Evolutionary conservation across 352 stramenopile species (phyloP).

Genomic region (Phytopythium kandeliae): DNA sequence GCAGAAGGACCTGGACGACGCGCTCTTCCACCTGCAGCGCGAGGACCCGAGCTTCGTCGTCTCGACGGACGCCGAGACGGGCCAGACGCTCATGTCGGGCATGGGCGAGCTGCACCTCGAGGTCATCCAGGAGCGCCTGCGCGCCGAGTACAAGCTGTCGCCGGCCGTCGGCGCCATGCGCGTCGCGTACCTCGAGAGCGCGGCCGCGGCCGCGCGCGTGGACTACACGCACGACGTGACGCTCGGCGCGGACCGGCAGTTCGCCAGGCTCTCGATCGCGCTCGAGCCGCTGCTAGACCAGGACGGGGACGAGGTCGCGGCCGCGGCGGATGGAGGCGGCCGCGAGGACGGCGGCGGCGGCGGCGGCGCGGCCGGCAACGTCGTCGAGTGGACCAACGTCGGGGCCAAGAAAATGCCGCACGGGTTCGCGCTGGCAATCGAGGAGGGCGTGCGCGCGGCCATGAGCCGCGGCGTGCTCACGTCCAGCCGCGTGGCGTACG

Average conservation of each 20-base stretch:
- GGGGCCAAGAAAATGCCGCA: constrained; percentile 54
- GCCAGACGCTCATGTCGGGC: constrained; percentile 97
- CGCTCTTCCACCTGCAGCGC: constrained; percentile 64
- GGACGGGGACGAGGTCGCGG: constrained; percentile 11
- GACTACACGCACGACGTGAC: constrained; percentile 58
- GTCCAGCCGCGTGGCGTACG: constrained; percentile 52
- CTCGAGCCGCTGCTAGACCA: constrained; percentile 44
- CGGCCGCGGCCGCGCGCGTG: constrained; percentile 30
- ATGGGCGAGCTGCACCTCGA: constrained; percentile 95
- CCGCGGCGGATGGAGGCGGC: constrained; percentile 9
- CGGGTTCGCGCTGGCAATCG: constrained; percentile 55
- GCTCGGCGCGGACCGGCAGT: constrained; percentile 69
- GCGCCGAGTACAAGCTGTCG: constrained; percentile 85
- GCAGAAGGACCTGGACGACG: constrained; percentile 84
- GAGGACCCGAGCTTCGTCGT: constrained; percentile 98
- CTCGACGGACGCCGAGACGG: constrained; percentile 93
- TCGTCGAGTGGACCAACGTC: constrained; percentile 48
- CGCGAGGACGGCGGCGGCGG: constrained; percentile 8
- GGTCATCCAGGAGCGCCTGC: constrained; percentile 89
- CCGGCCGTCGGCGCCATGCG: constrained; percentile 82
- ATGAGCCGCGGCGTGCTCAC: constrained; percentile 58
- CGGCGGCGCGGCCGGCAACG: constrained; percentile 38
- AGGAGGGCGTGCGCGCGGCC: constrained; percentile 52
- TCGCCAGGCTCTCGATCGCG: constrained; percentile 45
- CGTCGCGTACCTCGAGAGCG: constrained; percentile 90